phyloP scores from a whole-genome alignment of 2,329 filamentous ascomycete species.

The Paracamarosporium sp. region DNA sequence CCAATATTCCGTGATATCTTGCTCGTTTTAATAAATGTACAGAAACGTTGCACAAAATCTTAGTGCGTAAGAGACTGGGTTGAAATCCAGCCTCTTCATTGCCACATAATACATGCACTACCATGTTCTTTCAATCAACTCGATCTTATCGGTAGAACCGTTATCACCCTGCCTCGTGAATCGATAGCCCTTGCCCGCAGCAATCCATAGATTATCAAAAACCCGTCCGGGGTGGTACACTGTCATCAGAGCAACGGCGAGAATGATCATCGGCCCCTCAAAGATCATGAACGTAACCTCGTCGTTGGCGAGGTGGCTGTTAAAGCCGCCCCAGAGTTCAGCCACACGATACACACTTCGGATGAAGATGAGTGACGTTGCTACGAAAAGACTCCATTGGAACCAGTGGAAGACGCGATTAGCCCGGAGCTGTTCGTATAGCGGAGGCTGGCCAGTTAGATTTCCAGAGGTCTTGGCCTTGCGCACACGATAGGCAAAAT shows the following conservation, averaged over 20 bases:
- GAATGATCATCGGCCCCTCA: slow-evolving; percentile 58
- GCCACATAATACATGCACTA: background rate
- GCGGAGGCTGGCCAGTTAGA: slow-evolving; percentile 25
- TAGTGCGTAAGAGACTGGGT: too few relatives aligned
- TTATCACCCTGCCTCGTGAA: slow-evolving; percentile 16
- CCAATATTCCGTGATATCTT: background rate
- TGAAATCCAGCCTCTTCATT: background rate
- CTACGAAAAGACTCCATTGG: slow-evolving; percentile 42
- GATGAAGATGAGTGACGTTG: slow-evolving; percentile 53
- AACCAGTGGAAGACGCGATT: slow-evolving; percentile 23
- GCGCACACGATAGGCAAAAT: slow-evolving; percentile 37
- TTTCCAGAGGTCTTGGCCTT: slow-evolving; percentile 23
- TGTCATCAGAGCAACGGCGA: slow-evolving; percentile 54
- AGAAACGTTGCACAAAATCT: too few relatives aligned
- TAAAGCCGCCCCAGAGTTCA: slow-evolving; percentile 55
- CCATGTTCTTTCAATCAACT: background rate
- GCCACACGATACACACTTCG: slow-evolving; percentile 56
- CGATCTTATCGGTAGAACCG: slow-evolving; percentile 12
- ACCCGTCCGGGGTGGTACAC: slow-evolving; percentile 51
- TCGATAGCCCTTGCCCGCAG: slow-evolving; percentile 31
- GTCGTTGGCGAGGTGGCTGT: slow-evolving; percentile 52
- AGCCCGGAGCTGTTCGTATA: slow-evolving; percentile 26
- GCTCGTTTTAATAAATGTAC: too few relatives aligned
- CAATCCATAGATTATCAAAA: slow-evolving; percentile 31
- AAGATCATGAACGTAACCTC: slow-evolving; percentile 58